Conservation (phyloP, 1,284 basidiomycete genomes). For the Phylloboletellus chloephorus region DNA sequence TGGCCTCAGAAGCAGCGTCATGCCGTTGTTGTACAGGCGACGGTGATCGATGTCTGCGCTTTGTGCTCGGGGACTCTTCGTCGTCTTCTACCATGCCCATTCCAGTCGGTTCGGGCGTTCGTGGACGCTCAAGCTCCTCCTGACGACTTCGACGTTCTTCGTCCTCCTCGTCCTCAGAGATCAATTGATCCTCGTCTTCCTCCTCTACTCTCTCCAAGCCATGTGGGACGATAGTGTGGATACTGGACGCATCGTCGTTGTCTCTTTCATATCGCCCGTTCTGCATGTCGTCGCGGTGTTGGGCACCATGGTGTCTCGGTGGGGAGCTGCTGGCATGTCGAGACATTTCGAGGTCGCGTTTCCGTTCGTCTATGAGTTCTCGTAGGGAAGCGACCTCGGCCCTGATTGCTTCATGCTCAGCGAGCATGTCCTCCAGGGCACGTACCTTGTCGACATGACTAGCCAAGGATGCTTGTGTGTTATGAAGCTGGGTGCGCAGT, state of each 20-base stretch:
- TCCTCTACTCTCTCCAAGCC: slow-evolving; percentile 71
- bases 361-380: slow-evolving; percentile 63
- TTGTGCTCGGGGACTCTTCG: slow-evolving; percentile 25
- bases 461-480: slow-evolving; percentile 79
- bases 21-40: slow-evolving; percentile 18
- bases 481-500: slow-evolving; percentile 79
- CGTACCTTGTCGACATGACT: slow-evolving; percentile 84
- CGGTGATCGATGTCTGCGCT: slow-evolving; percentile 15
- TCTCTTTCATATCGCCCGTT: slow-evolving; percentile 43
- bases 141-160: slow-evolving; percentile 44
- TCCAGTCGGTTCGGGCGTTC: slow-evolving; percentile 69
- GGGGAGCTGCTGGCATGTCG: slow-evolving; percentile 21
- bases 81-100: slow-evolving; percentile 56
- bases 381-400: slow-evolving; percentile 70
- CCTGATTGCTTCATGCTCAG: slow-evolving; percentile 86
- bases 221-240: slow-evolving; percentile 59
- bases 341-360: slow-evolving; percentile 28
- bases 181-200: slow-evolving; percentile 62
- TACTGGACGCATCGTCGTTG: slow-evolving; percentile 53
- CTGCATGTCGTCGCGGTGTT: slow-evolving; percentile 28
- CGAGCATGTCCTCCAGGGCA: slow-evolving; percentile 74
- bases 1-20: slow-evolving; percentile 24
- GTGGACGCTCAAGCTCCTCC: slow-evolving; percentile 60
- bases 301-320: slow-evolving; percentile 22
- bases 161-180: slow-evolving; percentile 40